phyloP scores from a whole-genome alignment of 78 protist species.

The Cavenderia fasciculata region DNA sequence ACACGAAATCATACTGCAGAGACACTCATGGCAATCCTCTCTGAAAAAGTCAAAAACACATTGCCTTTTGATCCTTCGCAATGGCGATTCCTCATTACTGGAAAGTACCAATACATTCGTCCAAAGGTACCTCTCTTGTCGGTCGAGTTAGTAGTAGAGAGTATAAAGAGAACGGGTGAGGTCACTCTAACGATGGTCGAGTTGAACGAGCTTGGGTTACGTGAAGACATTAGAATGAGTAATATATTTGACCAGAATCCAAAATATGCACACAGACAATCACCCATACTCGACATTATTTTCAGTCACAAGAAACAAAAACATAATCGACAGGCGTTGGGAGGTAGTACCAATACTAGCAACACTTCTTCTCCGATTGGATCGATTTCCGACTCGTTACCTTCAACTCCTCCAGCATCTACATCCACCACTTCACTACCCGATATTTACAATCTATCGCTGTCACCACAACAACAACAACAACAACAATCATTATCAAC shows the following conservation, averaged over 20 bases:
- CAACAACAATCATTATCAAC: background rate
- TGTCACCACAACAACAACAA: background rate
- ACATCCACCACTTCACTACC: too few relatives aligned
- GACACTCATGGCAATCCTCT: constrained; percentile 38
- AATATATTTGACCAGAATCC: background rate
- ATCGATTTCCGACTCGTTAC: too few relatives aligned
- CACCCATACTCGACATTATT: background rate
- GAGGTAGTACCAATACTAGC: background rate
- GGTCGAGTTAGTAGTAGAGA: constrained; percentile 35
- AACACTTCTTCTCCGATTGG: background rate
- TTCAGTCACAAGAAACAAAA: background rate
- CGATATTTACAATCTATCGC: too few relatives aligned
- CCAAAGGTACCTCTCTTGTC: constrained; percentile 53
- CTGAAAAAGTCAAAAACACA: constrained; percentile 58
- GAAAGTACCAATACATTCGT: constrained; percentile 28
- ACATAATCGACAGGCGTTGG: background rate
- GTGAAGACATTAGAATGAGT: background rate
- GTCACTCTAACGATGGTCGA: constrained; percentile 54
- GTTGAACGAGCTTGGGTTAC: background rate
- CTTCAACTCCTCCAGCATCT: too few relatives aligned
- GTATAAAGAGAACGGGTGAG: constrained; percentile 68
- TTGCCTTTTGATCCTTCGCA: constrained; percentile 3
- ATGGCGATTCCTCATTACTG: constrained; percentile 47
- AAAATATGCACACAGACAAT: background rate
- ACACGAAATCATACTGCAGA: constrained; percentile 49